These are phyloP conservation scores for Kodamaea leandrae DNA, from an alignment of 805 yeast species.

Conservation along the genomic window DNA sequence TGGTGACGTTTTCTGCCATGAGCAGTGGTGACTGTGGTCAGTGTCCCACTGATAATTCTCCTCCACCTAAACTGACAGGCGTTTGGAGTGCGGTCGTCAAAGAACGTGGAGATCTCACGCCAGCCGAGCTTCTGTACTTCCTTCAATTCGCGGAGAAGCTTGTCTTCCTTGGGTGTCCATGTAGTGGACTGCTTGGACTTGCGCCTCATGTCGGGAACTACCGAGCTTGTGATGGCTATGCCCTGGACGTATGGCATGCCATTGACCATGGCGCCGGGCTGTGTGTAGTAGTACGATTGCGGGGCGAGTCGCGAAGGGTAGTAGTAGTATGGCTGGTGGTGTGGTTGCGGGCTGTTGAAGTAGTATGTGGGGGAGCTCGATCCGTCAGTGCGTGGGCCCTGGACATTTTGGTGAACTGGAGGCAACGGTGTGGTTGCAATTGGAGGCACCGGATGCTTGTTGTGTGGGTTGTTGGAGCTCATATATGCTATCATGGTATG, in stretches of 20 bases:
- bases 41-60: constrained; percentile 46
- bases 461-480: constrained; percentile 4
- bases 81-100: constrained; percentile 75
- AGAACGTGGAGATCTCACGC: constrained; percentile 82
- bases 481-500: constrained; percentile 4
- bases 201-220: constrained; percentile 14
- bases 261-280: neutral
- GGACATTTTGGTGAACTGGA: neutral
- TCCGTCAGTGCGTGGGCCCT: constrained; percentile 3
- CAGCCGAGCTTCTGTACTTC: constrained; percentile 84
- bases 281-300: constrained; percentile 2
- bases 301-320: constrained; percentile 4
- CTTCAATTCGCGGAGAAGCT: constrained; percentile 67
- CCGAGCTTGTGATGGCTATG: constrained; percentile 3
- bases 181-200: constrained; percentile 42
- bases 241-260: constrained; percentile 6
- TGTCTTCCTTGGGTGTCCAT: constrained; percentile 80
- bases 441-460: constrained; percentile 7
- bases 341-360: constrained; percentile 4
- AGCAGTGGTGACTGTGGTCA: constrained; percentile 5
- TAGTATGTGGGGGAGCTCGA: constrained; percentile 7
- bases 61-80: constrained; percentile 71
- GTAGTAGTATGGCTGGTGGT: constrained; percentile 9
- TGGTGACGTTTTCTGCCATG: constrained; percentile 19
- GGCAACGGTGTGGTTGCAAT: constrained; percentile 1